Evolutionary conservation across 495 filamentous ascomycete species (phyloP).

Genomic region (Penicillium argentinense): DNA sequence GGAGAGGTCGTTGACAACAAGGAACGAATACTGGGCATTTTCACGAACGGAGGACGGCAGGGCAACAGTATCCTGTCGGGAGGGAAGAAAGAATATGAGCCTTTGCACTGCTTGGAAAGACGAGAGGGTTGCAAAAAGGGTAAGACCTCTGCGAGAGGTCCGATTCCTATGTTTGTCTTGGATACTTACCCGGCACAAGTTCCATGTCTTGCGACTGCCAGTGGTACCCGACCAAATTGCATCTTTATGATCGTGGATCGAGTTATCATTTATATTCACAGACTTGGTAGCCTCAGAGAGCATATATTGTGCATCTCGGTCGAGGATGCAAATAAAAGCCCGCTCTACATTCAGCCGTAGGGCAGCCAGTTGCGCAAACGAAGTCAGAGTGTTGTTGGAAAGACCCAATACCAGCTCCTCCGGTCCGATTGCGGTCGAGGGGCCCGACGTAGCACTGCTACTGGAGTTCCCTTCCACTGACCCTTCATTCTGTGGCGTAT

Average conservation of each 20-base stretch:
- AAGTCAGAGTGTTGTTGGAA: constrained; percentile 55
- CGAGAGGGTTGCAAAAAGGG: too few relatives aligned
- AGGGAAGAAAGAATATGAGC: not conserved
- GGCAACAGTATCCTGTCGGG: constrained; percentile 30
- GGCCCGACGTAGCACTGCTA: constrained; percentile 11
- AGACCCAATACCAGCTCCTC: constrained; percentile 23
- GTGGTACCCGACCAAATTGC: constrained; percentile 28
- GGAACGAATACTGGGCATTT: constrained; percentile 30
- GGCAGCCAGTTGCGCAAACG: constrained; percentile 47
- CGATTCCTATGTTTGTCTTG: too few relatives aligned
- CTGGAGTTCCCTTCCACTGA: constrained; percentile 4
- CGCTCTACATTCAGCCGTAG: constrained; percentile 43
- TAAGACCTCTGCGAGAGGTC: too few relatives aligned
- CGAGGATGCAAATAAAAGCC: constrained; percentile 49
- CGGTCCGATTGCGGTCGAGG: constrained; percentile 16
- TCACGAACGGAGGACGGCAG: constrained; percentile 36
- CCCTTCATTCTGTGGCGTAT: constrained; percentile 9
- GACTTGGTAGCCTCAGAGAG: constrained; percentile 53
- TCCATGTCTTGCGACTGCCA: constrained; percentile 40
- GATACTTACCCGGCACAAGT: constrained; percentile 44
- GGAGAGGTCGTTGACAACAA: constrained; percentile 39
- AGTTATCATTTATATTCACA: constrained; percentile 35
- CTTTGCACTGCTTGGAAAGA: not conserved
- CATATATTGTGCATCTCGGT: constrained; percentile 51
- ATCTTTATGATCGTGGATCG: constrained; percentile 32